Evolutionary conservation across 352 stramenopile species (phyloP).

Genomic region (Globisporangium spinosum): DNA sequence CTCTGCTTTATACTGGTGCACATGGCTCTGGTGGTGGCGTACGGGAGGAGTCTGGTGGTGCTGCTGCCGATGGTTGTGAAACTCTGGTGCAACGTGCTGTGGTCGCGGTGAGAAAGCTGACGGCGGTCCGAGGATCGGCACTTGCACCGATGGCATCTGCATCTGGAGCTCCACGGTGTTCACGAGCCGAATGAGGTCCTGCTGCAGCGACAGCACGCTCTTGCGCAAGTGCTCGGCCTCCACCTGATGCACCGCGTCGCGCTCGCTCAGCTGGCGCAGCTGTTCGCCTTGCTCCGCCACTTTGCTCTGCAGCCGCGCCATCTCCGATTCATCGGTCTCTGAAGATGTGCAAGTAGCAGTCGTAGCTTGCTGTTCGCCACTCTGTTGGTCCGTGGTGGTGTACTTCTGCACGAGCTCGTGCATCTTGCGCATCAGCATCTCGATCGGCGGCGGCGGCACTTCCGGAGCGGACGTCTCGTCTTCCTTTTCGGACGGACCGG

Average conservation of each 20-base stretch:
- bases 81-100: background rate
- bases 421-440: slow-evolving; percentile 53
- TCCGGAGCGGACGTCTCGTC: background rate
- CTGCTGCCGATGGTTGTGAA: background rate
- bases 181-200: slow-evolving; percentile 72
- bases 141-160: slow-evolving; percentile 43
- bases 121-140: slow-evolving; percentile 12
- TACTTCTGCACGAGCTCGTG: slow-evolving; percentile 53
- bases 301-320: slow-evolving; percentile 22
- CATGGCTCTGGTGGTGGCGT: background rate
- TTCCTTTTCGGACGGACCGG: background rate
- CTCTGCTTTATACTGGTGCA: background rate
- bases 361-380: background rate
- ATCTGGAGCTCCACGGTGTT: slow-evolving; percentile 78
- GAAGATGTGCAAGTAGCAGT: background rate
- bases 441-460: slow-evolving; percentile 32
- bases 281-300: slow-evolving; percentile 30
- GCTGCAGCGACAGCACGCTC: slow-evolving; percentile 65
- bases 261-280: slow-evolving; percentile 28
- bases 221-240: slow-evolving; percentile 55
- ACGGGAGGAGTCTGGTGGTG: background rate
- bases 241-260: slow-evolving; percentile 28
- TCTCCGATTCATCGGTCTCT: background rate
- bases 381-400: slow-evolving; percentile 12
- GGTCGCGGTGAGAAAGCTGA: background rate